phyloP scores from a whole-genome alignment of 495 filamentous ascomycete species.

The Aspergillus olivimuriae region DNA sequence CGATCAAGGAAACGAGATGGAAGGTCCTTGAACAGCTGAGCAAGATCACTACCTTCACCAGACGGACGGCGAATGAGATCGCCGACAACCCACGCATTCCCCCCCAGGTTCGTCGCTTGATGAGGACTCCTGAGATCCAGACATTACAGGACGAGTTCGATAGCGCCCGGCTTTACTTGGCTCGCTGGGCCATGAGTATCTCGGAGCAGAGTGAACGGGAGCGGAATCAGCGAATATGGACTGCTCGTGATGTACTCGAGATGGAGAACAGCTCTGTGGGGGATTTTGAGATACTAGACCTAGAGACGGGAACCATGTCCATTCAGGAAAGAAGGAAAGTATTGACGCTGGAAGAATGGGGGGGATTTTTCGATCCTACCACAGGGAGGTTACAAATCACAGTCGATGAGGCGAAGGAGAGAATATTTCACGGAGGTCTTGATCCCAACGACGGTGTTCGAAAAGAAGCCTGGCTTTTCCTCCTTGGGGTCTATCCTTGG shows the following conservation, averaged over 20 bases:
- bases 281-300: slow-evolving; percentile 89
- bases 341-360: slow-evolving; percentile 81
- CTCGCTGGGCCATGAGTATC: slow-evolving; percentile 97
- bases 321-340: slow-evolving; percentile 68
- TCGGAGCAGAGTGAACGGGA: slow-evolving; percentile 93
- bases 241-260: slow-evolving; percentile 84
- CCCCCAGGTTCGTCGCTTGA: slow-evolving; percentile 74
- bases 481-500: slow-evolving; percentile 89
- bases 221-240: slow-evolving; percentile 79
- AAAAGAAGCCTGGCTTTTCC: slow-evolving; percentile 94
- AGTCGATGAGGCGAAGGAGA: slow-evolving; percentile 86
- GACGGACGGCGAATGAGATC: slow-evolving; percentile 85
- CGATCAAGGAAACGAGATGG: slow-evolving; percentile 93
- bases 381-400: slow-evolving; percentile 72
- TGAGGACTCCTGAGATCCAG: slow-evolving; percentile 91
- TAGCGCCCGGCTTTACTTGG: slow-evolving; percentile 87
- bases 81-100: slow-evolving; percentile 84
- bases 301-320: slow-evolving; percentile 63
- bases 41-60: slow-evolving; percentile 92
- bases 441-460: slow-evolving; percentile 84
- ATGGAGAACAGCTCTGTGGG: slow-evolving; percentile 91
- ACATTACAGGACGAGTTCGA: slow-evolving; percentile 95
- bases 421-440: slow-evolving; percentile 91
- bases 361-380: slow-evolving; percentile 67
- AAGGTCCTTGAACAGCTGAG: slow-evolving; percentile 91